A percentile compares a stretch with the other conserved stretches of the same genome.
Evolutionary conservation across 73 alveolate genomes (phyloP).

Genomic region (Paraurostyla sp.): DNA sequence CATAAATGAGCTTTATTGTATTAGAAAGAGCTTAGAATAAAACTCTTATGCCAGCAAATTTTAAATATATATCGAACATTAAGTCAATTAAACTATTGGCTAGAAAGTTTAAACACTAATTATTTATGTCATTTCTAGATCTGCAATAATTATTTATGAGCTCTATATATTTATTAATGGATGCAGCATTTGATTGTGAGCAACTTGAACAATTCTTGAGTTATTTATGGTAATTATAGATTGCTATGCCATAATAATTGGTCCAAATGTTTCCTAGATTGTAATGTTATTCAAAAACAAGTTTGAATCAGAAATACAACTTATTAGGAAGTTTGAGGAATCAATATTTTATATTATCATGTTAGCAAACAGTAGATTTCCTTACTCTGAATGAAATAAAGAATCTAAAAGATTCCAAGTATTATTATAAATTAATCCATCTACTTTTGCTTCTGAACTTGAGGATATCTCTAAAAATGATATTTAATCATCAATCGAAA

Average conservation of each 20-base stretch:
- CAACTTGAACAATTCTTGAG: no score
- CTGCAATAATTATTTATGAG: no score
- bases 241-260: no score
- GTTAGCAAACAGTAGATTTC: not conserved
- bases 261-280: not conserved
- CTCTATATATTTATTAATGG: no score
- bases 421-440: not conserved
- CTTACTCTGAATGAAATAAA: not conserved
- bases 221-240: no score
- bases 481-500: not conserved
- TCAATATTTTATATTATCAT: not conserved
- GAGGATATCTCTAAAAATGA: not conserved
- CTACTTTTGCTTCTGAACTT: not conserved
- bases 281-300: not conserved
- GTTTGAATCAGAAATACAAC: not conserved
- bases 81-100: no score
- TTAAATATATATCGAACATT: no score
- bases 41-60: no score
- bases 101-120: no score
- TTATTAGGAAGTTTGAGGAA: not conserved
- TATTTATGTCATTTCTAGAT: no score
- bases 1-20: not conserved
- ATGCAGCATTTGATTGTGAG: no score
- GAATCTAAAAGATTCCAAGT: not conserved
- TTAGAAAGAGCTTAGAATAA: not conserved